These are phyloP conservation scores for Limonium bicolor DNA, from an alignment of 148 eudicot genomes.

Conservation along the genomic window DNA sequence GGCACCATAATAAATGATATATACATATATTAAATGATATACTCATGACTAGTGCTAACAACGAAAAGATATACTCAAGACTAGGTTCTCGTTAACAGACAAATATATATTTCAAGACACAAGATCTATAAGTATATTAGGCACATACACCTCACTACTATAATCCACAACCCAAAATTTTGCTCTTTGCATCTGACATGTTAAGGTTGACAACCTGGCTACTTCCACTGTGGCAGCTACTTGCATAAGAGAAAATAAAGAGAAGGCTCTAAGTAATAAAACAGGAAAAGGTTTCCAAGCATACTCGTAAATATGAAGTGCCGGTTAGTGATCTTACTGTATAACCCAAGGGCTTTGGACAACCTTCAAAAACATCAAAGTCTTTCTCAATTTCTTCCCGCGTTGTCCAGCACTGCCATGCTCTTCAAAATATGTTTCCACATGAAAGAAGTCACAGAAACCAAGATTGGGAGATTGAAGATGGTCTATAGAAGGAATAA, in stretches of 20 bases:
- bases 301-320: too few relatives aligned
- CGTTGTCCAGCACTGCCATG: conserved; percentile 39
- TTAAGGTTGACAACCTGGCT: neutral
- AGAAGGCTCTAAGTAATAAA: too few relatives aligned
- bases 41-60: too few relatives aligned
- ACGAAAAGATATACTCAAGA: too few relatives aligned
- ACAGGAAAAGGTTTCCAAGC: too few relatives aligned
- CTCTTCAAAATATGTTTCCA: conserved; percentile 68
- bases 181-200: neutral
- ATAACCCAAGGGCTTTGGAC: conserved; percentile 96
- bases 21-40: too few relatives aligned
- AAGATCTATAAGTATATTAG: too few relatives aligned
- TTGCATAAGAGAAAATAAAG: neutral
- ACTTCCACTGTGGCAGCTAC: neutral
- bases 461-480: conserved; percentile 49
- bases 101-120: too few relatives aligned
- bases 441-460: conserved; percentile 65
- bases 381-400: conserved; percentile 53
- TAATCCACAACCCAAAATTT: neutral
- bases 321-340: conserved; percentile 37
- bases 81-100: too few relatives aligned
- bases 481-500: conserved; percentile 54
- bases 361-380: conserved; percentile 96
- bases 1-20: too few relatives aligned
- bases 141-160: too few relatives aligned